A percentile compares a stretch with the other conserved stretches of the same genome.
Conservation (phyloP, 345 rosid species). For the Capsella bursapastoris region DNA sequence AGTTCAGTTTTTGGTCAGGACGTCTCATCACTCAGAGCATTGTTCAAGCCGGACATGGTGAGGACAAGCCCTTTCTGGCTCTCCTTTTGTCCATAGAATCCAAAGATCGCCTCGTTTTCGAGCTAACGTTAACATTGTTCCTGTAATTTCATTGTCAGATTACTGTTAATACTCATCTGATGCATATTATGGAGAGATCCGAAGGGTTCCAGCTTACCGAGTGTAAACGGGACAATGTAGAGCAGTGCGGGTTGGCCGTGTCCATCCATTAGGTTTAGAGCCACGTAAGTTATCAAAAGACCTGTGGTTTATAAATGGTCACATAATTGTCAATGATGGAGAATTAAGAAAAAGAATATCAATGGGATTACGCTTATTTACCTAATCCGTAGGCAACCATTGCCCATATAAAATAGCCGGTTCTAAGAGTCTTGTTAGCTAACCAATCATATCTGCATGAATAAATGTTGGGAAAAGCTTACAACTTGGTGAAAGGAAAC, state of each 20-base stretch:
- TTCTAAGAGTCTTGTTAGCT: slow-evolving; percentile 79
- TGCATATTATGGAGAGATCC: background rate
- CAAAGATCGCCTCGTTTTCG: slow-evolving; percentile 74
- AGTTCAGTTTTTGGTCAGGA: slow-evolving; percentile 26
- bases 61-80: slow-evolving; percentile 76
- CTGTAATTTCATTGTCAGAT: slow-evolving; percentile 46
- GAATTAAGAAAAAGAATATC: background rate
- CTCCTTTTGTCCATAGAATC: slow-evolving; percentile 82
- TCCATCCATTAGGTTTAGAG: slow-evolving; percentile 94
- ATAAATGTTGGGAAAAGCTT: slow-evolving; percentile 16
- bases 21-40: slow-evolving; percentile 36
- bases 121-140: slow-evolving; percentile 74
- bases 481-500: slow-evolving; percentile 19
- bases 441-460: slow-evolving; percentile 85
- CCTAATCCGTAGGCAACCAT: slow-evolving; percentile 94
- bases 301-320: slow-evolving; percentile 53
- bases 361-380: slow-evolving; percentile 25
- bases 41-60: slow-evolving; percentile 56
- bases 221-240: slow-evolving; percentile 92
- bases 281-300: slow-evolving; percentile 92
- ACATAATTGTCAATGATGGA: slow-evolving; percentile 2
- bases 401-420: slow-evolving; percentile 96
- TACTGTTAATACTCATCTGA: background rate
- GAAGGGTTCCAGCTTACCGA: slow-evolving; percentile 56
- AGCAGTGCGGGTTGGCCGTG: slow-evolving; percentile 96